A percentile compares a stretch with the other conserved stretches of the same genome.
Conservation (phyloP, 257 asterid genomes). For the Thymus quinquecostatus region DNA sequence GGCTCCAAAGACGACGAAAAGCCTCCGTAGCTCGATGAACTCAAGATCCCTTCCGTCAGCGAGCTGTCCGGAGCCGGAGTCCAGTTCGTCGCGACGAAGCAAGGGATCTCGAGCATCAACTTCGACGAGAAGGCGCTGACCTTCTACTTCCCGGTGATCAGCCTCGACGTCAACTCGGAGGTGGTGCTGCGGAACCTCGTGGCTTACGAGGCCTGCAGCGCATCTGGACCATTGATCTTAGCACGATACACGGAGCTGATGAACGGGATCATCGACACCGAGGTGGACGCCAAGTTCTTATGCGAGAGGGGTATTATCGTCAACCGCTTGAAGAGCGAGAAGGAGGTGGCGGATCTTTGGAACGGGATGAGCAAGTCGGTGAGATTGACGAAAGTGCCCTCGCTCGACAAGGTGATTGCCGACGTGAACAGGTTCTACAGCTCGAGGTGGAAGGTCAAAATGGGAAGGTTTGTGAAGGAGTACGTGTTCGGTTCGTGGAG, state of each 20-base stretch:
- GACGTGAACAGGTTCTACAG: constrained; percentile 63
- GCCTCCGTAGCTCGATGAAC: constrained; percentile 47
- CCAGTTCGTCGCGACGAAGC: constrained; percentile 26
- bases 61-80: constrained; percentile 41
- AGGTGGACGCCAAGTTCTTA: constrained; percentile 52
- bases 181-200: constrained; percentile 39
- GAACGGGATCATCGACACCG: constrained; percentile 68
- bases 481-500: constrained; percentile 71
- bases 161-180: constrained; percentile 40
- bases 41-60: constrained; percentile 47
- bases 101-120: constrained; percentile 34
- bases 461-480: constrained; percentile 45
- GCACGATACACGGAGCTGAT: constrained; percentile 65
- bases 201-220: constrained; percentile 54
- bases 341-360: constrained; percentile 70
- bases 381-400: constrained; percentile 67
- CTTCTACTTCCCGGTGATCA: constrained; percentile 35
- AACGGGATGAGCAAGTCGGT: constrained; percentile 70
- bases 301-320: constrained; percentile 57
- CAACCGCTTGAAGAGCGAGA: constrained; percentile 71
- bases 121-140: constrained; percentile 34
- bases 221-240: constrained; percentile 54
- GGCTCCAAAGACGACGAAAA: neutral
- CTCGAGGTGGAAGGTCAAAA: constrained; percentile 59
- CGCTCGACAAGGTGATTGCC: constrained; percentile 59